These are phyloP conservation scores for Alternaria gansuensis DNA, from an alignment of 2,329 filamentous ascomycete genomes.

Conservation along the genomic window DNA sequence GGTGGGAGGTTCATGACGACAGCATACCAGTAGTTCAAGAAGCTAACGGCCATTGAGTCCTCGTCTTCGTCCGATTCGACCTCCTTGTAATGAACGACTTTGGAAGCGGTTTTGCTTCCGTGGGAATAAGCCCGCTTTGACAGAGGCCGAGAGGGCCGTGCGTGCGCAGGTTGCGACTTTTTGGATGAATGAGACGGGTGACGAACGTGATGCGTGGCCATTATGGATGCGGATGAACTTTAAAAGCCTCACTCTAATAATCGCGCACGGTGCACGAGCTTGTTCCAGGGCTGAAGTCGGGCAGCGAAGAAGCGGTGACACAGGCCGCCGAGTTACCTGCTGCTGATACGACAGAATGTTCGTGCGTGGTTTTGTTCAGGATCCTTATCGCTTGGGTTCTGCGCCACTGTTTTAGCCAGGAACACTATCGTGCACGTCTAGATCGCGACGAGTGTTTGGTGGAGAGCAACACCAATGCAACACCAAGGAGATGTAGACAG, in stretches of 20 bases:
- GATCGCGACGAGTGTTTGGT: background rate
- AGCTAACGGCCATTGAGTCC: constrained; percentile 61
- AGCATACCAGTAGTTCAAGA: constrained; percentile 63
- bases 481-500: constrained; percentile 10
- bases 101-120: constrained; percentile 41
- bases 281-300: constrained; percentile 37
- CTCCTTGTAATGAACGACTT: constrained; percentile 39
- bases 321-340: constrained; percentile 39
- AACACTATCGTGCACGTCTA: constrained; percentile 27
- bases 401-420: constrained; percentile 49
- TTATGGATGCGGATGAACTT: constrained; percentile 48
- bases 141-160: constrained; percentile 46
- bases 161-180: constrained; percentile 48
- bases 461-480: constrained; percentile 2
- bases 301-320: constrained; percentile 51
- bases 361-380: constrained; percentile 52
- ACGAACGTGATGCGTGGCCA: constrained; percentile 48
- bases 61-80: constrained; percentile 54
- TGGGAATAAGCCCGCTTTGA: constrained; percentile 48
- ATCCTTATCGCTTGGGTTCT: constrained; percentile 48
- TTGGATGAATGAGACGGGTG: constrained; percentile 49
- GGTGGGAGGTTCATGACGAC: constrained; percentile 5
- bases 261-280: constrained; percentile 45
- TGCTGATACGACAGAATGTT: constrained; percentile 49
- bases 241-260: constrained; percentile 45